These are phyloP conservation scores for Saxophila tyrrhenica DNA, from an alignment of 495 filamentous ascomycete genomes.

Conservation along the genomic window DNA sequence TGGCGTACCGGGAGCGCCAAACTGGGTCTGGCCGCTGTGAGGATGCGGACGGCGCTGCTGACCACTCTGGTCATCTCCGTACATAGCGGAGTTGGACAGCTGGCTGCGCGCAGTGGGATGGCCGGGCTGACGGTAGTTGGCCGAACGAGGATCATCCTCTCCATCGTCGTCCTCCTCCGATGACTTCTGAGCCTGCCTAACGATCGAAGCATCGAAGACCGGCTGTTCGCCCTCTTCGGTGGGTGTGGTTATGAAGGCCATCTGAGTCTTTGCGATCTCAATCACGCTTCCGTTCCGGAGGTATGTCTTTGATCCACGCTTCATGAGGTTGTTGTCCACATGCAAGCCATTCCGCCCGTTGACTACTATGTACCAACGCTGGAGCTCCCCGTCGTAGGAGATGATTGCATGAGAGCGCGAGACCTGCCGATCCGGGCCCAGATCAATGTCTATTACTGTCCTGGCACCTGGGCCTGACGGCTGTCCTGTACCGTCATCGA, in stretches of 20 bases:
- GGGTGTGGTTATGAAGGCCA: conserved; percentile 89
- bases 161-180: conserved; percentile 23
- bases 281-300: conserved; percentile 79
- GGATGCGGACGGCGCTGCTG: conserved; percentile 17
- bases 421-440: conserved; percentile 86
- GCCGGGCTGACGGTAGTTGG: conserved; percentile 6
- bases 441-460: conserved; percentile 68
- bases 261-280: conserved; percentile 81
- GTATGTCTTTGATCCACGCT: conserved; percentile 48
- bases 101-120: conserved; percentile 9
- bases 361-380: conserved; percentile 68
- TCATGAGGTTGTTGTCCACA: conserved; percentile 58
- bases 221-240: conserved; percentile 12
- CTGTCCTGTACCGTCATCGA: conserved; percentile 28
- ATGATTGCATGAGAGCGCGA: conserved; percentile 83
- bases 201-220: conserved; percentile 18
- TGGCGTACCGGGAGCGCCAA: conserved; percentile 17
- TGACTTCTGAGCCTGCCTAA: conserved; percentile 20
- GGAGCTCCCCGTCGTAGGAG: conserved; percentile 56
- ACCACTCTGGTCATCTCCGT: conserved; percentile 1
- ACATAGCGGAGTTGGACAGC: conserved; percentile 2
- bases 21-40: conserved; percentile 10
- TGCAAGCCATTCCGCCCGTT: conserved; percentile 85
- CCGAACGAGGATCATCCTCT: conserved; percentile 12
- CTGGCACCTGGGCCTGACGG: conserved; percentile 25